phyloP scores from a whole-genome alignment of 371 early-diverging fungal species.

The Rhizopus sp. region DNA sequence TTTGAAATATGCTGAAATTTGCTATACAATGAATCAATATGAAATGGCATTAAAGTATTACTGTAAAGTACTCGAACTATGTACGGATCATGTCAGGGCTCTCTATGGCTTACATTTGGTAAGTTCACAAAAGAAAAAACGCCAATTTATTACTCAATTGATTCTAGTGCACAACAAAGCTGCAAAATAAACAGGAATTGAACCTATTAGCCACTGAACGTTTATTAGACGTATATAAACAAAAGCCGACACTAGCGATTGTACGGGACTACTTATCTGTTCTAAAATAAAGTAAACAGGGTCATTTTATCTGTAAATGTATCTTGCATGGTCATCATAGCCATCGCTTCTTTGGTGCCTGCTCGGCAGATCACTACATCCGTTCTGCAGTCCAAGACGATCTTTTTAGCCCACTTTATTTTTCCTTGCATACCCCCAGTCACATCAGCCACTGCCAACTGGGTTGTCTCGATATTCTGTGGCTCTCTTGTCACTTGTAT shows the following conservation, averaged over 20 bases:
- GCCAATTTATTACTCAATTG: slow-evolving; percentile 64
- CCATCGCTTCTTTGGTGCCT: slow-evolving; percentile 27
- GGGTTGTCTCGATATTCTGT: not conserved
- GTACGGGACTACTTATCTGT: slow-evolving; percentile 36
- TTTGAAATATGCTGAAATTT: slow-evolving; percentile 86
- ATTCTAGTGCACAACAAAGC: slow-evolving; percentile 33
- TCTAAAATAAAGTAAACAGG: slow-evolving; percentile 10
- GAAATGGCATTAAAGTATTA: slow-evolving; percentile 73
- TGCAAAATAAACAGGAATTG: slow-evolving; percentile 39
- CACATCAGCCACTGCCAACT: slow-evolving; percentile 30
- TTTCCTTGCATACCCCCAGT: slow-evolving; percentile 54
- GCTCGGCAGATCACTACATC: slow-evolving; percentile 38
- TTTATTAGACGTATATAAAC: slow-evolving; percentile 43
- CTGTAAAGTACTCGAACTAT: slow-evolving; percentile 74
- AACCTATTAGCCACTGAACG: slow-evolving; percentile 71
- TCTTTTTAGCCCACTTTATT: slow-evolving; percentile 40
- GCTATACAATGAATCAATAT: slow-evolving; percentile 65
- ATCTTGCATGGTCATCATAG: slow-evolving; percentile 24
- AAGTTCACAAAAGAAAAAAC: slow-evolving; percentile 46
- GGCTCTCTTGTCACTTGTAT: not conserved
- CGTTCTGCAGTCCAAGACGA: slow-evolving; percentile 22
- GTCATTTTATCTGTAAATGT: slow-evolving; percentile 5
- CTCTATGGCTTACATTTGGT: slow-evolving; percentile 78
- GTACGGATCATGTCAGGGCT: slow-evolving; percentile 72
- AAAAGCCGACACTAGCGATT: slow-evolving; percentile 23